Conservation (phyloP, 805 yeast genomes). For the Starmerella sp. region DNA sequence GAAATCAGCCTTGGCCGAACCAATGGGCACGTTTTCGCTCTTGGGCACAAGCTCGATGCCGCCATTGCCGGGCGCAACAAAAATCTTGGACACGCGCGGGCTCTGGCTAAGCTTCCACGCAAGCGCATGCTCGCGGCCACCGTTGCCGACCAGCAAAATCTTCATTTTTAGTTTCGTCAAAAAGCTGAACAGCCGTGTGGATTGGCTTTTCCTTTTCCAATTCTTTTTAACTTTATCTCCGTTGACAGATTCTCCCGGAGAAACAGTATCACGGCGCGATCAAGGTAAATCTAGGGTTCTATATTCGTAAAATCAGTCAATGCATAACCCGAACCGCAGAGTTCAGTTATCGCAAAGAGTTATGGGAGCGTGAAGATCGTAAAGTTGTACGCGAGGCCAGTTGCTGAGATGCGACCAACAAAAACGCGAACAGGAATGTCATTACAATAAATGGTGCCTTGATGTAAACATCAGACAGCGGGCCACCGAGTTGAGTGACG, state of each 20-base stretch:
- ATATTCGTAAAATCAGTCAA: background rate
- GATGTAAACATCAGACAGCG: constrained; percentile 44
- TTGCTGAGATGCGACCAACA: constrained; percentile 5
- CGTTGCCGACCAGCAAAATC: constrained; percentile 83
- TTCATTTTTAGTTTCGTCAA: constrained; percentile 31
- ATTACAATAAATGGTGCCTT: constrained; percentile 50
- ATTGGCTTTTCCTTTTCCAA: background rate
- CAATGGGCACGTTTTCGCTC: constrained; percentile 60
- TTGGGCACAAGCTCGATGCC: constrained; percentile 51
- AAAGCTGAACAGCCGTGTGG: background rate
- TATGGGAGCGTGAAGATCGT: constrained; percentile 11
- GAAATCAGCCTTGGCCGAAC: constrained; percentile 57
- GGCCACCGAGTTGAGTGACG: constrained; percentile 52
- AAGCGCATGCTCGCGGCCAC: constrained; percentile 98
- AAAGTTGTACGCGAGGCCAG: constrained; percentile 8
- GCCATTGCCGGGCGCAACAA: constrained; percentile 95
- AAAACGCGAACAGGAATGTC: constrained; percentile 32
- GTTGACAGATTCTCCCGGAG: background rate
- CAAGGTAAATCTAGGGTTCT: background rate
- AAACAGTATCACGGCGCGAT: background rate
- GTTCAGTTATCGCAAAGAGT: background rate
- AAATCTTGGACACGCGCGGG: constrained; percentile 55
- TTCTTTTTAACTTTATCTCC: background rate
- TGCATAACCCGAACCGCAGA: background rate
- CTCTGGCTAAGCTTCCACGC: constrained; percentile 86